Conservation (phyloP, 192 early-diverging fungal genomes). For the Mortierella claussenii region DNA sequence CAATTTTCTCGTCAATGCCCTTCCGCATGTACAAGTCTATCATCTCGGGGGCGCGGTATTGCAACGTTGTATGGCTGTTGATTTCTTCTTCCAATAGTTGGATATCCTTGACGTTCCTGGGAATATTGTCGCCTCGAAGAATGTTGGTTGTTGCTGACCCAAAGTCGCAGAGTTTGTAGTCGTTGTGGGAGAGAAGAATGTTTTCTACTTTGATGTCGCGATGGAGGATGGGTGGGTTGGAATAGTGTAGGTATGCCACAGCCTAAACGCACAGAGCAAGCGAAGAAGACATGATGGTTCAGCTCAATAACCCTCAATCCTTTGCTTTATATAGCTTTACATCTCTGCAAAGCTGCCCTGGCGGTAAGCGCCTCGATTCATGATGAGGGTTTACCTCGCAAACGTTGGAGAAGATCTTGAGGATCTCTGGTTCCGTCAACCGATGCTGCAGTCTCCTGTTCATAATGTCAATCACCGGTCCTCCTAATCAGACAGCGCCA, state of each 20-base stretch:
- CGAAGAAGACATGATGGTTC: too few species aligned
- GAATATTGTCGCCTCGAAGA: slow-evolving; percentile 60
- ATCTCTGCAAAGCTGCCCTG: too few species aligned
- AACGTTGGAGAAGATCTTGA: slow-evolving; percentile 89
- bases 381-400: slow-evolving; percentile 60
- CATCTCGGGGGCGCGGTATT: slow-evolving; percentile 97
- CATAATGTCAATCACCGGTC: slow-evolving; percentile 86
- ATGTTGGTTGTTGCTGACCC: slow-evolving; percentile 82
- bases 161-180: slow-evolving; percentile 96
- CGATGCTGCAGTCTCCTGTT: slow-evolving; percentile 79
- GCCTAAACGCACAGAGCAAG: too few species aligned
- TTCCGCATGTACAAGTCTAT: slow-evolving; percentile 88
- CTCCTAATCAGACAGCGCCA: slow-evolving; percentile 56
- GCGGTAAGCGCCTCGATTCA: not conserved
- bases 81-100: slow-evolving; percentile 90
- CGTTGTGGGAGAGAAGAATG: slow-evolving; percentile 68
- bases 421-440: slow-evolving; percentile 85
- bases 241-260: slow-evolving; percentile 93
- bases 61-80: slow-evolving; percentile 87
- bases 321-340: too few species aligned
- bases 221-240: slow-evolving; percentile 83
- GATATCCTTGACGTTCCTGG: slow-evolving; percentile 74
- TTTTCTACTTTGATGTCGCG: slow-evolving; percentile 92
- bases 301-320: too few species aligned
- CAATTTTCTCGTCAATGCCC: slow-evolving; percentile 87